Percentiles rank a stretch among this genome's conserved stretches.
Evolutionary conservation across 129 eudicot genomes (phyloP).

Genomic region (Gnaphalium uliginosum): DNA sequence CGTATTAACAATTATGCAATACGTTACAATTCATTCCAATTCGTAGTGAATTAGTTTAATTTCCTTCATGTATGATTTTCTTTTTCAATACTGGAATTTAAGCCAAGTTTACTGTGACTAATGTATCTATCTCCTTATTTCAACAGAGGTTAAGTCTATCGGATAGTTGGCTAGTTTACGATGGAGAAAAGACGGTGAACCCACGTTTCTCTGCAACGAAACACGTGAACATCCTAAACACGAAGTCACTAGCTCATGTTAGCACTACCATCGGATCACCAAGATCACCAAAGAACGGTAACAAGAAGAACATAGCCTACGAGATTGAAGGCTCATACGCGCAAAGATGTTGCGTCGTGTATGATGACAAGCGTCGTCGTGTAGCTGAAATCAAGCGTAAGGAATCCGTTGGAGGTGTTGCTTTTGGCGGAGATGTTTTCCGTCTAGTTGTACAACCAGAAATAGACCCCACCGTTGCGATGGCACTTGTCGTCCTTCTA

Average conservation of each 20-base stretch:
- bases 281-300: conserved; percentile 17
- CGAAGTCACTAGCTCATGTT: conserved; percentile 54
- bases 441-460: conserved; percentile 48
- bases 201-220: conserved; percentile 52
- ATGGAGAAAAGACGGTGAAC: conserved; percentile 50
- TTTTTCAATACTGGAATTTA: too few species aligned
- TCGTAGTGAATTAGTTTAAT: not conserved
- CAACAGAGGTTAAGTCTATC: conserved; percentile 58
- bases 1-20: not conserved
- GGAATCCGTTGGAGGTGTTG: conserved; percentile 56
- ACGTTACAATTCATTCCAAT: not conserved
- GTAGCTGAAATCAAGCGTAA: conserved; percentile 72
- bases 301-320: conserved; percentile 29
- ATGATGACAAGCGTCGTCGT: conserved; percentile 45
- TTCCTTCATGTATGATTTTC: too few species aligned
- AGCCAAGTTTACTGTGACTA: not conserved
- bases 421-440: conserved; percentile 63
- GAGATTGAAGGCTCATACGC: conserved; percentile 69
- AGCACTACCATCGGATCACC: conserved; percentile 22
- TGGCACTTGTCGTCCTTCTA: conserved; percentile 68
- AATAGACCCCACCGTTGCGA: conserved; percentile 48
- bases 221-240: conserved; percentile 39
- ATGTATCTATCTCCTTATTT: not conserved
- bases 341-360: conserved; percentile 44
- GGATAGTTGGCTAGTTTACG: conserved; percentile 61